These are phyloP conservation scores for Serendipita indica DNA, from an alignment of 768 basidiomycete species.

Conservation along the genomic window DNA sequence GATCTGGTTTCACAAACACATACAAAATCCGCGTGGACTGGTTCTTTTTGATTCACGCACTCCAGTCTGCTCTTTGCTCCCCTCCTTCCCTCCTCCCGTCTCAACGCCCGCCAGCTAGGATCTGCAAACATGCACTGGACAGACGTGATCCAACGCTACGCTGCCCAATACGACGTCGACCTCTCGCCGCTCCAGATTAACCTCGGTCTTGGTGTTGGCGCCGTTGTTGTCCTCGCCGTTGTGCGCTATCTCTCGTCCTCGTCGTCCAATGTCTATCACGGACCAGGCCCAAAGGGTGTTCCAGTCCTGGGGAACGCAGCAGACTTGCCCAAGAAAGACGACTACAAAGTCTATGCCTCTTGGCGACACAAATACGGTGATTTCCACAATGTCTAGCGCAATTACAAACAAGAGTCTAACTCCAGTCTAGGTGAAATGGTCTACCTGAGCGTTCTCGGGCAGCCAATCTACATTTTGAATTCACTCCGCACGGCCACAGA, in stretches of 20 bases:
- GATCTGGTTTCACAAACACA: too few relatives aligned
- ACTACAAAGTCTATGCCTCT: slow-evolving; percentile 28
- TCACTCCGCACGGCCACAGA: slow-evolving; percentile 43
- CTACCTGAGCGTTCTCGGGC: slow-evolving; percentile 32
- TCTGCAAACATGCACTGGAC: too few relatives aligned
- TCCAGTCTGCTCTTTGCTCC: too few relatives aligned
- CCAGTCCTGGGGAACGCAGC: slow-evolving; percentile 50
- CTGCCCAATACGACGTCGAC: background rate
- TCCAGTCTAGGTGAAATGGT: slow-evolving; percentile 29
- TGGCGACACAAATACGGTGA: slow-evolving; percentile 33
- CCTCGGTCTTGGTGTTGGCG: slow-evolving; percentile 13
- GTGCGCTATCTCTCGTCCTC: too few relatives aligned
- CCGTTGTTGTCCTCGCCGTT: background rate
- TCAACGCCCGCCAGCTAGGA: too few relatives aligned
- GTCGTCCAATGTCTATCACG: background rate
- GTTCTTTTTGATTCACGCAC: too few relatives aligned
- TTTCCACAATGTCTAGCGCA: slow-evolving; percentile 15
- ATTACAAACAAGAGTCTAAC: background rate
- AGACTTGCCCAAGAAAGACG: slow-evolving; percentile 43
- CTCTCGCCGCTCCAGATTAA: slow-evolving; percentile 9
- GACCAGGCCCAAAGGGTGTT: slow-evolving; percentile 50
- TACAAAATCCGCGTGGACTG: too few relatives aligned
- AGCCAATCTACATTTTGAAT: slow-evolving; percentile 40
- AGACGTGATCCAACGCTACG: background rate
- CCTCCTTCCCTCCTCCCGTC: too few relatives aligned